Evolutionary conservation across 1,284 basidiomycete genomes (phyloP).

Genomic region (Sporisorium sorghi): DNA sequence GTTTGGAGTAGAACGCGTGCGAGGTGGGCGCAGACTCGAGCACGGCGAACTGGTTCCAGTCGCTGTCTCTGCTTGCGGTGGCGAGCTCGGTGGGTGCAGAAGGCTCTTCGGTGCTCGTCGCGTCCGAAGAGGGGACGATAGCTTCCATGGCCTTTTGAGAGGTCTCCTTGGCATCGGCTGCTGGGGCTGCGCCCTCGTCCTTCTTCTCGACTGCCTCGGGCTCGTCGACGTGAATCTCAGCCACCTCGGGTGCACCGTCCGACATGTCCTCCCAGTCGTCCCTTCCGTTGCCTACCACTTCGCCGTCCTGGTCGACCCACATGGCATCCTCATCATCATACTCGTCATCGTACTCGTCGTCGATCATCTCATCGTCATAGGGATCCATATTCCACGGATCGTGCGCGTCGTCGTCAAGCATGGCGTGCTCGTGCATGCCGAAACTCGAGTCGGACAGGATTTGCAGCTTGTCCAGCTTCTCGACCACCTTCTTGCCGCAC

Average conservation of each 20-base stretch:
- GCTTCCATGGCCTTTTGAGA: constrained; percentile 17
- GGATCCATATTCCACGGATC: constrained; percentile 32
- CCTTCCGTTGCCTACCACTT: constrained; percentile 48
- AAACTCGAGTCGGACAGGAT: constrained; percentile 46
- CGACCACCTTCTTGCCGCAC: constrained; percentile 56
- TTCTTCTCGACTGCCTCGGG: constrained; percentile 6
- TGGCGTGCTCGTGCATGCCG: constrained; percentile 47
- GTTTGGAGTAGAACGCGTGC: constrained; percentile 44
- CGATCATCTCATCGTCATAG: constrained; percentile 13
- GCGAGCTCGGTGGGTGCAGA: constrained; percentile 29
- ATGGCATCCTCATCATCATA: constrained; percentile 27
- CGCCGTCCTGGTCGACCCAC: constrained; percentile 58
- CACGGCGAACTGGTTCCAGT: constrained; percentile 51
- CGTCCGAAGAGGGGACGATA: constrained; percentile 3
- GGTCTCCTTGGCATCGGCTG: neutral
- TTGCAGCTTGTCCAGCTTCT: constrained; percentile 53
- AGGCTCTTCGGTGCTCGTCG: constrained; percentile 2
- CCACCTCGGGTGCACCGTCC: constrained; percentile 34
- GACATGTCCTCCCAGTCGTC: constrained; percentile 63
- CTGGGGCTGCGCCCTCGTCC: neutral
- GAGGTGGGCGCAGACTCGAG: constrained; percentile 53
- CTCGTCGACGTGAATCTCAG: constrained; percentile 35
- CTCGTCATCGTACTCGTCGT: constrained; percentile 34
- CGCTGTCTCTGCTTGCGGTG: constrained; percentile 19
- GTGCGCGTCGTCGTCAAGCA: constrained; percentile 17